Evolutionary conservation across 768 basidiomycete species (phyloP).

Genomic region (Pleurotus djamor): DNA sequence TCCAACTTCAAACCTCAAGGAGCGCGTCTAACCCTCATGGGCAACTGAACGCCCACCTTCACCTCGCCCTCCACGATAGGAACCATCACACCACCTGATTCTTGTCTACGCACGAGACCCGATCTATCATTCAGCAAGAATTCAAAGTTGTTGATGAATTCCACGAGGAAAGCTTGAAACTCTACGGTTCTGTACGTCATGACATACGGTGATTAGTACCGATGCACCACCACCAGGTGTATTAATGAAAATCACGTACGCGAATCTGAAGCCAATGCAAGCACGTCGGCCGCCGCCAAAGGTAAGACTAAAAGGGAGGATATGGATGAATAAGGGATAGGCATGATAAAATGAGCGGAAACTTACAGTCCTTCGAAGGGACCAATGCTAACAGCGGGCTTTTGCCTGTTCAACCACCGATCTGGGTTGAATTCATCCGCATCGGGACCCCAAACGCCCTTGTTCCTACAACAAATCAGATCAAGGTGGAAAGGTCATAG

Average conservation of each 20-base stretch:
- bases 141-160: constrained; percentile 59
- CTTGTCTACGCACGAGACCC: constrained; percentile 33
- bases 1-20: not conserved
- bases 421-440: constrained; percentile 37
- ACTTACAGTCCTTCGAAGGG: not conserved
- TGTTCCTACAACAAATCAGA: constrained; percentile 17
- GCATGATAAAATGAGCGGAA: not conserved
- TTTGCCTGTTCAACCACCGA: constrained; percentile 29
- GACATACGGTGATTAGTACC: too few relatives aligned
- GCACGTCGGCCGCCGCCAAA: constrained; percentile 45
- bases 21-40: constrained; percentile 34
- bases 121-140: constrained; percentile 40
- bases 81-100: constrained; percentile 46
- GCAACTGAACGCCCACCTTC: constrained; percentile 41
- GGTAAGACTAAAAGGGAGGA: constrained; percentile 46
- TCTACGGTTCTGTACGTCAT: constrained; percentile 34
- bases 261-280: constrained; percentile 51
- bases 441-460: constrained; percentile 37
- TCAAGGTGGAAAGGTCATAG: not conserved
- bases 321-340: not conserved
- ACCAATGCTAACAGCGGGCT: not conserved
- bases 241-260: constrained; percentile 14
- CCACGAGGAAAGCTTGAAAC: constrained; percentile 54
- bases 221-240: not conserved
- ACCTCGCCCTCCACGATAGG: constrained; percentile 45